Conservation (phyloP, 192 early-diverging fungal species). For the Coemansia sp. region DNA sequence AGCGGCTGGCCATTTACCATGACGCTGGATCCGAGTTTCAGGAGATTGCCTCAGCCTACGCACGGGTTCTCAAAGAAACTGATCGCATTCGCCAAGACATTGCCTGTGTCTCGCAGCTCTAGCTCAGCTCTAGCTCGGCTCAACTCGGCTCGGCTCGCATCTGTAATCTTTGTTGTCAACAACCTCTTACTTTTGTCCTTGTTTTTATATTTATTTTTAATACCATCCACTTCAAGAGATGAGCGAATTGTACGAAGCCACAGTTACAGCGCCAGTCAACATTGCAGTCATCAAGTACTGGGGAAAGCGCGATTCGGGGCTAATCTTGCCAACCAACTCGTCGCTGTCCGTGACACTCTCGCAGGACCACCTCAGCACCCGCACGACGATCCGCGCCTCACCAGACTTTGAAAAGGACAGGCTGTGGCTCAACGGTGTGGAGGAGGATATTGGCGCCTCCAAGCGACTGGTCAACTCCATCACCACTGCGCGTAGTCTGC, state of each 20-base stretch:
- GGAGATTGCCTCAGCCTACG: slow-evolving; percentile 39
- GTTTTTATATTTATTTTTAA: neutral
- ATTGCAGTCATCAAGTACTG: slow-evolving; percentile 99
- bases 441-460: slow-evolving; percentile 76
- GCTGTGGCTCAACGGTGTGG: slow-evolving; percentile 94
- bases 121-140: too few species aligned
- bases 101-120: slow-evolving; percentile 26
- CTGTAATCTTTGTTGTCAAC: too few species aligned
- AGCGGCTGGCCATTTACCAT: slow-evolving; percentile 43
- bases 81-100: slow-evolving; percentile 39
- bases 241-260: slow-evolving; percentile 55
- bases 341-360: slow-evolving; percentile 95
- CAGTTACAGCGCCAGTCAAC: slow-evolving; percentile 96
- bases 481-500: slow-evolving; percentile 68
- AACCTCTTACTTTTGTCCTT: too few species aligned
- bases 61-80: slow-evolving; percentile 24
- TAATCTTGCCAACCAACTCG: slow-evolving; percentile 96
- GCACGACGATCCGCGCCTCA: slow-evolving; percentile 80
- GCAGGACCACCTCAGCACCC: slow-evolving; percentile 93
- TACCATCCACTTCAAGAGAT: slow-evolving; percentile 6
- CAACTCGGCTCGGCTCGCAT: too few species aligned
- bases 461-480: slow-evolving; percentile 85
- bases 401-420: slow-evolving; percentile 64
- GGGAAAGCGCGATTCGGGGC: slow-evolving; percentile 89
- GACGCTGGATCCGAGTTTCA: slow-evolving; percentile 46